phyloP scores from a whole-genome alignment of 495 filamentous ascomycete genomes.

The Cercophora samala region DNA sequence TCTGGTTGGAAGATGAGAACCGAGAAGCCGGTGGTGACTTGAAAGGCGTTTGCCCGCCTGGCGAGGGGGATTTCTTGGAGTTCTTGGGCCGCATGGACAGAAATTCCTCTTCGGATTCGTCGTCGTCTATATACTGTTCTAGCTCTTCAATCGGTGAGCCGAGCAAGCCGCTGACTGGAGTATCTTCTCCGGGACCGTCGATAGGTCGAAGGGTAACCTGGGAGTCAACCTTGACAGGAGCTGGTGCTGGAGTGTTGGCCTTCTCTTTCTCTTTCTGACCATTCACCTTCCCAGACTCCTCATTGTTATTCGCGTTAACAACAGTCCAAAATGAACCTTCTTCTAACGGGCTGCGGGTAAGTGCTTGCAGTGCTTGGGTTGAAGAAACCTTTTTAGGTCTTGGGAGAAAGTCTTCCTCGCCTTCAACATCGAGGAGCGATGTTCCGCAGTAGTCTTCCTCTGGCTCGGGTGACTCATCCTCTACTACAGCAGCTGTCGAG shows the following conservation, averaged over 20 bases:
- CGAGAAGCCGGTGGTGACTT: conserved; percentile 16
- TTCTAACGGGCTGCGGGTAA: conserved; percentile 43
- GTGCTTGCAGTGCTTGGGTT: conserved; percentile 43
- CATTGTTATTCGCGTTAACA: conserved; percentile 38
- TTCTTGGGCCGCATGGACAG: conserved; percentile 32
- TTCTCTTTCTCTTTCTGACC: conserved; percentile 16
- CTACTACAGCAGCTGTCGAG: not conserved
- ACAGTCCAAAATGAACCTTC: conserved; percentile 43
- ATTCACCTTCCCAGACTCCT: conserved; percentile 29
- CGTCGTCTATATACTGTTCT: conserved; percentile 31
- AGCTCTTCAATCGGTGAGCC: conserved; percentile 25
- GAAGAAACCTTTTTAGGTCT: conserved; percentile 46
- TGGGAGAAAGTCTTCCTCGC: conserved; percentile 41
- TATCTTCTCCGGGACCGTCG: not conserved
- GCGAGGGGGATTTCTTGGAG: conserved; percentile 23
- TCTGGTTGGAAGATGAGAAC: conserved; percentile 1
- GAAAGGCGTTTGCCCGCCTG: conserved; percentile 14
- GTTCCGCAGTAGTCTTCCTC: conserved; percentile 18
- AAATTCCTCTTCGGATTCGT: conserved; percentile 32
- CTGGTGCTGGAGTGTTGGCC: not conserved
- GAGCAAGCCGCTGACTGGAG: not conserved
- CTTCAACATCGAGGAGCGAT: conserved; percentile 34
- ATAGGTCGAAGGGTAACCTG: conserved; percentile 22
- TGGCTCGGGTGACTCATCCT: conserved; percentile 26
- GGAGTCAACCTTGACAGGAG: conserved; percentile 19